Evolutionary conservation across 805 yeast genomes (phyloP).

Genomic region (Zygotorulaspora danielsina): DNA sequence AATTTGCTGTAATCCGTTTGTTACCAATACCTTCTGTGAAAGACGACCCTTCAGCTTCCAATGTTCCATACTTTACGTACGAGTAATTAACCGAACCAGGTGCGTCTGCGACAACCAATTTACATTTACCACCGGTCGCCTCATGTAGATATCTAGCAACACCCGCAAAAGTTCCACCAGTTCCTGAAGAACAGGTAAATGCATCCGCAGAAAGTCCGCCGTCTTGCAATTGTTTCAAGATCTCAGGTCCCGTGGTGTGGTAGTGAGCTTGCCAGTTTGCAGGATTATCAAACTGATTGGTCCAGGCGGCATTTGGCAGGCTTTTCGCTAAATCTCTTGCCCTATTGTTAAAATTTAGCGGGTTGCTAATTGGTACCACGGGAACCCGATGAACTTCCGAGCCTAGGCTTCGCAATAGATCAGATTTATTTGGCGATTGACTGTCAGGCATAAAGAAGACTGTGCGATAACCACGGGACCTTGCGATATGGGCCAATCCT

Average conservation of each 20-base stretch:
- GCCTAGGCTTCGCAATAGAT: conserved; percentile 68
- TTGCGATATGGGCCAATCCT: conserved; percentile 77
- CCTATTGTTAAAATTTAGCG: conserved; percentile 81
- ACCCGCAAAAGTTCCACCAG: conserved; percentile 92
- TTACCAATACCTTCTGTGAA: conserved; percentile 97
- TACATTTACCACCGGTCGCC: conserved; percentile 55
- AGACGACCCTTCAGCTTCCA: conserved; percentile 74
- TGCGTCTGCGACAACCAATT: conserved; percentile 80
- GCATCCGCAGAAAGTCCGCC: conserved; percentile 54
- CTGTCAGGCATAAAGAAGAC: conserved; percentile 90
- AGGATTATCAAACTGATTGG: conserved; percentile 84
- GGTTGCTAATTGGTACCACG: conserved; percentile 76
- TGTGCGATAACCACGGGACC: conserved; percentile 78
- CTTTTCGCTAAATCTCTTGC: conserved; percentile 80
- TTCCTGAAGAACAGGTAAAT: conserved; percentile 87
- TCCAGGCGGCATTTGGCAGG: conserved; percentile 81
- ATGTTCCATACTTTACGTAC: conserved; percentile 66
- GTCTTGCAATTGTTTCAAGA: conserved; percentile 79
- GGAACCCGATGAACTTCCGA: conserved; percentile 89
- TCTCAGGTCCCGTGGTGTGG: conserved; percentile 89
- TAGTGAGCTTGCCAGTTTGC: conserved; percentile 87
- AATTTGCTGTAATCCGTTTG: conserved; percentile 83
- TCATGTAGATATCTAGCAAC: conserved; percentile 71
- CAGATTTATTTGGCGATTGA: conserved; percentile 75
- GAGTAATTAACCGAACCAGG: conserved; percentile 87